phyloP scores from a whole-genome alignment of 768 basidiomycete genomes.

The Termitomyces sp. region DNA sequence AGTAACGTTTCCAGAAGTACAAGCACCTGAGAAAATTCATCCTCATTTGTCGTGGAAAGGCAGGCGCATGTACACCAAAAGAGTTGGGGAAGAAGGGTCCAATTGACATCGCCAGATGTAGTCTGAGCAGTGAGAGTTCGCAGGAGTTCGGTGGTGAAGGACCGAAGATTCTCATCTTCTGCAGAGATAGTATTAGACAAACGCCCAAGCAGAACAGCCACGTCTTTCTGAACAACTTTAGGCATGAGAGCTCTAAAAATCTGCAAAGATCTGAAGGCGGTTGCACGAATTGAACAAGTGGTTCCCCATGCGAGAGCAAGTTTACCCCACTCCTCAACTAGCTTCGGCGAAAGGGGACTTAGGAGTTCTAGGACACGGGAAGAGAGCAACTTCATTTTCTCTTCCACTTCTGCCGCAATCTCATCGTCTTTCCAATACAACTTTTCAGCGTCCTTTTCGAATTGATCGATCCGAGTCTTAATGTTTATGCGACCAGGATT shows the following conservation, averaged over 20 bases:
- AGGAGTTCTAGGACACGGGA: constrained; percentile 62
- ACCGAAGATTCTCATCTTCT: constrained; percentile 69
- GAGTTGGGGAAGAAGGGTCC: constrained; percentile 67
- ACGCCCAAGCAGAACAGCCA: constrained; percentile 77
- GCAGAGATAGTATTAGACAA: constrained; percentile 81
- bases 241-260: constrained; percentile 82
- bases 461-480: constrained; percentile 42
- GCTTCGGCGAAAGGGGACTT: constrained; percentile 60
- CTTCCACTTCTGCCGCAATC: constrained; percentile 43
- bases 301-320: constrained; percentile 83
- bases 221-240: constrained; percentile 59
- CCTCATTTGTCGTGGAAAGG: constrained; percentile 76
- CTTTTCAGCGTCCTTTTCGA: constrained; percentile 54
- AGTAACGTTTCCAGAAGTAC: constrained; percentile 63
- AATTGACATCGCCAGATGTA: constrained; percentile 49
- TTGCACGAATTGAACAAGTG: constrained; percentile 77
- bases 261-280: constrained; percentile 86
- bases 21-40: constrained; percentile 69
- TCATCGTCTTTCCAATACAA: constrained; percentile 76
- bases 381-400: constrained; percentile 68
- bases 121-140: constrained; percentile 66
- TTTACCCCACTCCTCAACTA: constrained; percentile 75
- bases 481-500: constrained; percentile 43
- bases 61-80: constrained; percentile 86
- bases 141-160: constrained; percentile 80